Evolutionary conservation across 2,329 filamentous ascomycete genomes (phyloP).

Genomic region (Neofusicoccum laricinum): DNA sequence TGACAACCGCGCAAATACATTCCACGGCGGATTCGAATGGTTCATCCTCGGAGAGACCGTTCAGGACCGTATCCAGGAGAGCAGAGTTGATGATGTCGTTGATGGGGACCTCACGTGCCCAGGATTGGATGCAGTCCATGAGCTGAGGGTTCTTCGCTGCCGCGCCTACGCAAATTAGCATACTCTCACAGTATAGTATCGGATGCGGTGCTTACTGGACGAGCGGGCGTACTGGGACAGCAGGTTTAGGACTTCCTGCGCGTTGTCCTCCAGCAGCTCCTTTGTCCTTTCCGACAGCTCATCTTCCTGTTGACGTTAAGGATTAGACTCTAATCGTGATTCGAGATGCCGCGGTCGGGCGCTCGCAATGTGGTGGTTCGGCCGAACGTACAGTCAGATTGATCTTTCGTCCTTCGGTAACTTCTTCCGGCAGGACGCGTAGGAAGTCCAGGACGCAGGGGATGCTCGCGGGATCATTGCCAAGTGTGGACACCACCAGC

Average conservation of each 20-base stretch:
- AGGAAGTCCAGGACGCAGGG: conserved; percentile 93
- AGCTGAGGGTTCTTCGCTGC: conserved; percentile 85
- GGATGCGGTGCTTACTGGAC: conserved; percentile 63
- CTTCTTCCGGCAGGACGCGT: conserved; percentile 95
- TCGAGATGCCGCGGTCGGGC: conserved; percentile 32
- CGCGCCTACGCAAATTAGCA: conserved; percentile 51
- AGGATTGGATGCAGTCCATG: conserved; percentile 93
- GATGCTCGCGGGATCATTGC: conserved; percentile 72
- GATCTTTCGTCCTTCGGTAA: conserved; percentile 98
- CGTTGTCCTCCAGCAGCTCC: conserved; percentile 88
- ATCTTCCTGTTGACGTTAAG: conserved; percentile 71
- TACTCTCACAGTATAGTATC: background rate
- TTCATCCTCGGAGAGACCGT: conserved; percentile 69
- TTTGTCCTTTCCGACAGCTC: conserved; percentile 81
- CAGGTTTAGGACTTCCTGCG: conserved; percentile 79
- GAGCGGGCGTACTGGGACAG: conserved; percentile 90
- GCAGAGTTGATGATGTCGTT: conserved; percentile 80
- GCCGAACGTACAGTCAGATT: conserved; percentile 93
- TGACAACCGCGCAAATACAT: conserved; percentile 86
- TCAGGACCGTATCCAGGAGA: conserved; percentile 76
- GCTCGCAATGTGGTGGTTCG: conserved; percentile 42
- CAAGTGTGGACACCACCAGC: conserved; percentile 75
- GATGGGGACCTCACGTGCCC: conserved; percentile 89
- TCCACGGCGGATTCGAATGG: conserved; percentile 88
- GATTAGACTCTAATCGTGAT: conserved; percentile 40